Evolutionary conservation across 1,139 yeast species (phyloP), one percentile per base, ranked within the genome.

Genomic region (Diutina neorugosa): DNA sequence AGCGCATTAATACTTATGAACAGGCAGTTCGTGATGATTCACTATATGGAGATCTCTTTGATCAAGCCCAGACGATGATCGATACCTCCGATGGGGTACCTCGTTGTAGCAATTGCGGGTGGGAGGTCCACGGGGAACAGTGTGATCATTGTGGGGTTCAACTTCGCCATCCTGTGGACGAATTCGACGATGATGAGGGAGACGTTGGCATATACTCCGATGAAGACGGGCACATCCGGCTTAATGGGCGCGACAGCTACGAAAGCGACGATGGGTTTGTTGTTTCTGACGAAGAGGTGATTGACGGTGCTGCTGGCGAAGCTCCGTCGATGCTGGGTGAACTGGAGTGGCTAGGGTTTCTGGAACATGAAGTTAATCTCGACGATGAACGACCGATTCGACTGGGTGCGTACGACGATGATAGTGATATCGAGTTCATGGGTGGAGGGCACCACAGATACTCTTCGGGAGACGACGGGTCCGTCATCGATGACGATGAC

Each of bases 21-120:
- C 58, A 62, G 46, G 84, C 79, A 60, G 55, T 61, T 11, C 62
- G 62, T 47, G 60, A 62, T 11, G 67, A 70, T 18, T 61, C 62
- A 1, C 59, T 81, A 41, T 81, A 80, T 65, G 78, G 76, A 1
- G 74, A 72, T 37, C 63, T 76, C 7, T 84, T 84, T 63, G 66
- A 71, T 21, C 66, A 77, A 23, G 77, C 80, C 1, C 65, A 73
- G 40, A 81, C 83, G 0, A 63, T 77, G 21, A 69, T 83, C 2
- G 87, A 81, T 57, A 76, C 72, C 53, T 82, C 82, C 25, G 96
- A 88, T 63, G 93, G 91, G 1, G 90, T 88, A 7, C 81, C 86
- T 0, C 69, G 96, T 54, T 88, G 96, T 63, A 81, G 88, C 2
- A 75, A 78, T 54, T 88, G 96, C 64, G 88, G 82, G 60, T 87